Evolutionary conservation across 495 filamentous ascomycete species (phyloP), one percentile per base, ranked within the genome.

Genomic region (Durotheca rogersii): DNA sequence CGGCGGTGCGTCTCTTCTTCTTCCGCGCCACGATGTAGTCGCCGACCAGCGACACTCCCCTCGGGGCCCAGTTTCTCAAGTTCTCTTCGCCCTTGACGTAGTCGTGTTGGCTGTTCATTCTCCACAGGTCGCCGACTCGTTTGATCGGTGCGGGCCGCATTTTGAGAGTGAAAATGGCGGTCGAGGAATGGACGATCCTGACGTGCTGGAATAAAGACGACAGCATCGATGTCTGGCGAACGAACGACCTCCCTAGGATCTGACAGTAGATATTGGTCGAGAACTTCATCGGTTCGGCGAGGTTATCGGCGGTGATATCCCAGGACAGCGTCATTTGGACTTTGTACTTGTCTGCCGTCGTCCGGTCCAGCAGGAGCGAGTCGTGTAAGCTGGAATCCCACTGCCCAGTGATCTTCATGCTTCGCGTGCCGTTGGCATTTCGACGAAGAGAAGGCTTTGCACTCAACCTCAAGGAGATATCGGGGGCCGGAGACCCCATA

Each of bases 341-440:
- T 25, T 85, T 85, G 62, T 95, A 93, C 61, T 89, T 91, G 42
- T 96, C 90, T 7, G 88, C 81, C 11, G 93, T 97, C 7, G 87
- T 84, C 14, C 90, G 82, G 63, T 97, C 90, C 7, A 99, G 83
- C 7, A 96, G 75, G 16, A 93, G 76, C 12, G 93, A 99, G 47
- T 81, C 82, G 63, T 99, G 93, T 49, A 92, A 77, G 61, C 88
- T 92, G 0, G 94, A 97, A 65, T 97, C 94, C 93, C 93, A 99
- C 63, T 97, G 93, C 6, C 87, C 90, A 7, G 85, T 69, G 15
- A 97, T 73, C 1, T 85, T 90, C 40, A 95, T 80, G 63, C 87
- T 86, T n/a, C 85, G 88, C 1, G 92, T 96, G 21, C 93, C 93
- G 64, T 97, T 91, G 4, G 88, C 80, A 68, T 96, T 92, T 31